Percentiles rank a stretch among this genome's conserved stretches.
Conservation (phyloP, 116 monocot genomes). For the Cymodocea nodosa region DNA sequence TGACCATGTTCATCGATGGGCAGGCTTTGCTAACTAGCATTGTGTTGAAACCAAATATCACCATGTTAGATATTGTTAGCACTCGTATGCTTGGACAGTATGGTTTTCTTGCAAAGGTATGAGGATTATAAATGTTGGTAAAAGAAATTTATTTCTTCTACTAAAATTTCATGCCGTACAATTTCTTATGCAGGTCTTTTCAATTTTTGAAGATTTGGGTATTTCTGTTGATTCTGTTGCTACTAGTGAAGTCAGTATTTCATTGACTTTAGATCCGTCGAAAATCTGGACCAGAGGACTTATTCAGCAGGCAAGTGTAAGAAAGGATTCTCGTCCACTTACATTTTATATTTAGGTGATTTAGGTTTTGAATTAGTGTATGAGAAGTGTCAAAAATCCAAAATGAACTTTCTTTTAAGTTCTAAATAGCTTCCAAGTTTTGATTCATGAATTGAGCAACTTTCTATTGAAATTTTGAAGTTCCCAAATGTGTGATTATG, state of each 20-base stretch:
- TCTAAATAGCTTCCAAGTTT: too few relatives aligned
- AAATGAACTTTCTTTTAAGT: too few relatives aligned
- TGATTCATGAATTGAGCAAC: too few relatives aligned
- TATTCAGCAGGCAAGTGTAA: conserved; percentile 78
- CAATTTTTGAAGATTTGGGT: conserved; percentile 90
- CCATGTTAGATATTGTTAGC: conserved; percentile 98
- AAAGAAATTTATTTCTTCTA: too few relatives aligned
- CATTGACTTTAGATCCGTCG: conserved; percentile 92
- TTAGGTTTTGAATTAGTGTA: too few relatives aligned
- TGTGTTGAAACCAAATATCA: conserved; percentile 89
- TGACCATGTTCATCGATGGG: neutral
- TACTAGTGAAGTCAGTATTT: conserved; percentile 99
- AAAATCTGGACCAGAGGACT: conserved; percentile 94
- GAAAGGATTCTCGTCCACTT: neutral
- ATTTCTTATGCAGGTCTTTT: conserved; percentile 64
- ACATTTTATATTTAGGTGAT: too few relatives aligned
- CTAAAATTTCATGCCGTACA: neutral
- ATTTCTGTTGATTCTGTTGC: conserved; percentile 96
- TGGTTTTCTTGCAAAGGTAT: conserved; percentile 97
- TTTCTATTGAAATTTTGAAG: too few relatives aligned
- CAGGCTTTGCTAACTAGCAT: conserved; percentile 92
- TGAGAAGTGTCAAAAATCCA: too few relatives aligned
- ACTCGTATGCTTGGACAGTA: conserved; percentile 96
- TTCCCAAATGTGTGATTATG: too few relatives aligned
- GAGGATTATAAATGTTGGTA: conserved; percentile 2